Evolutionary conservation across 2,329 filamentous ascomycete genomes (phyloP), one percentile per base, ranked within the genome.

Genomic region (Talaromyces verruculosus): DNA sequence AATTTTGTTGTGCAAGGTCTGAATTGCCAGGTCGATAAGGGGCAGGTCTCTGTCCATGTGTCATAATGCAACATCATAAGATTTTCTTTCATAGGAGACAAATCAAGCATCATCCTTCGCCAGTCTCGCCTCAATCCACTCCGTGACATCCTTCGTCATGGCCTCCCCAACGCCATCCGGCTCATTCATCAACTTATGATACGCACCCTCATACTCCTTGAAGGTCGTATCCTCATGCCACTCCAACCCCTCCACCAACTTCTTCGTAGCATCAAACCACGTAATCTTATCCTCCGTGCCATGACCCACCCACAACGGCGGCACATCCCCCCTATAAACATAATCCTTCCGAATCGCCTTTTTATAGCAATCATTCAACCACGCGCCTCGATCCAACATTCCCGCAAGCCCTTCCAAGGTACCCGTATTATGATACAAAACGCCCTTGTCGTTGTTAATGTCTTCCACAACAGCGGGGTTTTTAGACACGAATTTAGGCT

Each of bases 371-470:
- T 80, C 83, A 2, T 86, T 79, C 67, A 96, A 78, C 63, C 82
- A 83, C 5, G 79, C 79, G 1, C 89, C 89, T 30, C 93, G 86
- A 75, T 96, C 91, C 69, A 97, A 80, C 84, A 97, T 84, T 0
- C 87, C 89, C 0, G 90, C 85, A 39, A 97, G 76, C 0, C 91
- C 91, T 76, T 93, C 89, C n/a, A 96, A 83, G 6, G 93, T 97
- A 41, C 92, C 93, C 1, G 88, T 94, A 76, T 94, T 85, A 78
- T 97, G 93, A 77, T 89, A 88, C 62, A 97, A 82, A 60, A 83
- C 74, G 2, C 41, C 53, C n/a, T 64, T 64, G 25, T 66, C 61
- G 19, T 61, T 61, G 5, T n/a, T 7, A 19, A 66, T 37, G 1
- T 41, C 43, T 3, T 60, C 65, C 15, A 60, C 30, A 37, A 66